phyloP scores from a whole-genome alignment of 2,329 filamentous ascomycete genomes.

The Tolypocladium ovalisporum region DNA sequence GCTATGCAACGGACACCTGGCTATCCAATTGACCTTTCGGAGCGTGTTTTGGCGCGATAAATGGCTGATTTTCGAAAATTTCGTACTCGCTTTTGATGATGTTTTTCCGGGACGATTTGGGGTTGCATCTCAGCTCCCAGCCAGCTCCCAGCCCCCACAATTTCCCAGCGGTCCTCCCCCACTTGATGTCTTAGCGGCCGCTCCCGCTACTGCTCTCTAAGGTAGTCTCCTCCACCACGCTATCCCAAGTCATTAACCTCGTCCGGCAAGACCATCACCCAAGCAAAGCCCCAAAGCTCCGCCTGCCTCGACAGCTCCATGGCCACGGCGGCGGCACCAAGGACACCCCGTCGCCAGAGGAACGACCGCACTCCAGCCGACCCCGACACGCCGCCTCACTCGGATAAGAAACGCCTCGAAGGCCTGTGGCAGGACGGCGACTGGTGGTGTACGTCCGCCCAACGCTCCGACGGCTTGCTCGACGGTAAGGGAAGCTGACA shows the following conservation, averaged over 20 bases:
- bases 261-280: background rate
- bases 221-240: background rate
- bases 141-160: background rate
- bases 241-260: background rate
- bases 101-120: no score
- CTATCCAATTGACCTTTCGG: no score
- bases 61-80: no score
- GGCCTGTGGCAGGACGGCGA: slow-evolving; percentile 20
- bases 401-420: slow-evolving; percentile 20
- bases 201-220: background rate
- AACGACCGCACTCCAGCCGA: background rate
- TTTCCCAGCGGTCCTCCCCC: background rate
- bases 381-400: slow-evolving; percentile 11
- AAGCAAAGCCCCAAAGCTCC: background rate
- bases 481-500: background rate
- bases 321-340: background rate
- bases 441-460: slow-evolving; percentile 24
- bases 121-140: background rate
- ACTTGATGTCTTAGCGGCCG: background rate
- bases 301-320: background rate
- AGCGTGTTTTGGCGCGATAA: no score
- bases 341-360: background rate
- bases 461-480: background rate
- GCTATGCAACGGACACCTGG: no score
- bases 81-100: no score